Conservation (phyloP, 345 rosid species). For the Lenwebbia sp. region DNA sequence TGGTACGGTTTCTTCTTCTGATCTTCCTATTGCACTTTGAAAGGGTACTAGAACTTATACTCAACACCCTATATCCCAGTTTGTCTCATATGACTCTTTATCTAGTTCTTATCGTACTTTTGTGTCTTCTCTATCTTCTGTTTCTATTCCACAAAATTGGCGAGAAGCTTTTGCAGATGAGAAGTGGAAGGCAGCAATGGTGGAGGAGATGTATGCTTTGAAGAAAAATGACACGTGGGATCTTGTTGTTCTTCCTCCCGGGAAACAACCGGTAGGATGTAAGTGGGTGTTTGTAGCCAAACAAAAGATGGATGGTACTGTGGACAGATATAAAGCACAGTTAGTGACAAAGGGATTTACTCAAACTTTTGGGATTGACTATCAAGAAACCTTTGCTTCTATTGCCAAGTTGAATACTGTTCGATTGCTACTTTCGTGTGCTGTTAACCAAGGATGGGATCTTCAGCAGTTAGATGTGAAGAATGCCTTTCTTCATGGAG, state of each 20-base stretch:
- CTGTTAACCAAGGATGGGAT: neutral
- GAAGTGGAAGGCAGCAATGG: too few species aligned
- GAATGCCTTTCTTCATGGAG: neutral
- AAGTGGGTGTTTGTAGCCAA: neutral
- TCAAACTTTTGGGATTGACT: neutral
- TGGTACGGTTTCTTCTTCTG: too few species aligned
- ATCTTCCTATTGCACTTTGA: too few species aligned
- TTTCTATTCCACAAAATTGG: too few species aligned
- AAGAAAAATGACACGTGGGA: neutral
- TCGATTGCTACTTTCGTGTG: neutral
- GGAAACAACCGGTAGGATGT: too few species aligned
- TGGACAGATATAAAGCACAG: neutral
- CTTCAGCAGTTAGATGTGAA: neutral
- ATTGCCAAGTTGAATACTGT: neutral
- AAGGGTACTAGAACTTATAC: too few species aligned
- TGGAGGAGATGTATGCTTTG: too few species aligned
- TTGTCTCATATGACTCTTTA: too few species aligned
- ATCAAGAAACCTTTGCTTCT: neutral
- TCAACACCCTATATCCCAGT: too few species aligned
- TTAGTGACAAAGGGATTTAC: neutral
- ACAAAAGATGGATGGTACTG: neutral
- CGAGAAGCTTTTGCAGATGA: too few species aligned
- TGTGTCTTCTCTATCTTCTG: too few species aligned
- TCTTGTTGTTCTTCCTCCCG: neutral
- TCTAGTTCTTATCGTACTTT: too few species aligned